Conservation (phyloP, 192 early-diverging fungal species). For the Pilaira anomala region DNA sequence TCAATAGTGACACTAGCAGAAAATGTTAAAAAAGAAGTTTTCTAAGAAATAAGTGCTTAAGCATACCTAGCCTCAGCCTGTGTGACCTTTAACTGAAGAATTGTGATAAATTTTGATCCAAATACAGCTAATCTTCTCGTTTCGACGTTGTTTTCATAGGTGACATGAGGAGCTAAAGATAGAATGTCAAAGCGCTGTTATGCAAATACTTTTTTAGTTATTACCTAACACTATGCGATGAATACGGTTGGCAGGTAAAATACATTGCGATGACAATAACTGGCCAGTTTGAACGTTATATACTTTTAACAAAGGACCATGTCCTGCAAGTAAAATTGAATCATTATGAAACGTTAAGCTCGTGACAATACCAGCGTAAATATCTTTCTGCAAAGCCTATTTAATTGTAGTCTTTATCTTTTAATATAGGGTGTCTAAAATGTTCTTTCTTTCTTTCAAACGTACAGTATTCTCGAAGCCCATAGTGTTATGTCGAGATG, state of each 20-base stretch:
- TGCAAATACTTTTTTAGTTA: neutral
- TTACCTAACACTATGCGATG: conserved; percentile 55
- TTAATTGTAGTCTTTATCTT: neutral
- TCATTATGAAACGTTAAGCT: conserved; percentile 47
- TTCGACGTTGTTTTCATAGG: neutral
- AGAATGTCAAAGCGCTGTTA: no score
- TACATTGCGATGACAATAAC: conserved; percentile 32
- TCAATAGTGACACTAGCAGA: conserved; percentile 22
- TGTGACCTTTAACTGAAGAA: conserved; percentile 3
- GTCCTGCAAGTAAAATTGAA: conserved; percentile 47
- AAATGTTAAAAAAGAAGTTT: neutral
- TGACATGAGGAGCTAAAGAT: conserved; percentile 7
- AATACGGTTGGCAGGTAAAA: conserved; percentile 44
- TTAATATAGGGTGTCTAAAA: no score
- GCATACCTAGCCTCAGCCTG: neutral
- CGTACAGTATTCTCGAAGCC: no score
- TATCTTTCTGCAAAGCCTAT: conserved; percentile 30
- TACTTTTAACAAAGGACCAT: conserved; percentile 55
- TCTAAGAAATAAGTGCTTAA: neutral
- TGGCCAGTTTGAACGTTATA: conserved; percentile 43
- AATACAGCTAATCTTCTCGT: conserved; percentile 36
- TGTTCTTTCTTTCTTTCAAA: no score
- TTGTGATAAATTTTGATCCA: conserved; percentile 49
- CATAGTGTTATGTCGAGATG: no score
- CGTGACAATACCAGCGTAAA: conserved; percentile 44